phyloP scores from a whole-genome alignment of 495 filamentous ascomycete genomes.

The Penicillium soppii region DNA sequence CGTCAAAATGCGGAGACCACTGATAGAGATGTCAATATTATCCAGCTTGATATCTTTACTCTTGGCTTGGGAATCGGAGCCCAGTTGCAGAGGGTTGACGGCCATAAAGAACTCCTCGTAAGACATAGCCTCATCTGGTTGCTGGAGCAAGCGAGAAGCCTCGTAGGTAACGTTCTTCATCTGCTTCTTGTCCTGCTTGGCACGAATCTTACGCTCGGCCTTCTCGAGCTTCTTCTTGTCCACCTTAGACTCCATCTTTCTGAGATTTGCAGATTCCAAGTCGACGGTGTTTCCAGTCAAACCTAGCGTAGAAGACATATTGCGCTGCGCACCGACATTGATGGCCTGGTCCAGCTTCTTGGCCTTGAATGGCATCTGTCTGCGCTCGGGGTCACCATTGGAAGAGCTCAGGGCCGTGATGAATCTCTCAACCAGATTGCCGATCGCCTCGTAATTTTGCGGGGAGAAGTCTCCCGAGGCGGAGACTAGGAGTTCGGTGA shows the following conservation, averaged over 20 bases:
- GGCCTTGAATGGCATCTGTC: slow-evolving; percentile 69
- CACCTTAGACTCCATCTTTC: slow-evolving; percentile 96
- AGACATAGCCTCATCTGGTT: slow-evolving; percentile 79
- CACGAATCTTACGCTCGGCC: slow-evolving; percentile 94
- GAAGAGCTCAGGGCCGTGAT: slow-evolving; percentile 73
- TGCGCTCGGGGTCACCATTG: slow-evolving; percentile 71
- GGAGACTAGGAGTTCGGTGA: slow-evolving; percentile 84
- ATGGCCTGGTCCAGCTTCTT: slow-evolving; percentile 91
- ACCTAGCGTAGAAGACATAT: slow-evolving; percentile 92
- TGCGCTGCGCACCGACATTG: slow-evolving; percentile 89
- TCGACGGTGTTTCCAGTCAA: slow-evolving; percentile 83
- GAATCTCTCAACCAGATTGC: slow-evolving; percentile 85
- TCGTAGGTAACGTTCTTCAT: slow-evolving; percentile 99
- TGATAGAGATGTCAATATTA: slow-evolving; percentile 89
- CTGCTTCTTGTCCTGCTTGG: slow-evolving; percentile 96
- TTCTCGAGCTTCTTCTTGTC: slow-evolving; percentile 99
- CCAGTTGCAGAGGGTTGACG: slow-evolving; percentile 93
- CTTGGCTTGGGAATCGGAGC: slow-evolving; percentile 70
- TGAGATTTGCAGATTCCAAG: slow-evolving; percentile 83
- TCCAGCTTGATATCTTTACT: slow-evolving; percentile 99
- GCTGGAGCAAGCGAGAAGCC: slow-evolving; percentile 83
- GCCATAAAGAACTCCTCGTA: slow-evolving; percentile 99
- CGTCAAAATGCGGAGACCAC: slow-evolving; percentile 81
- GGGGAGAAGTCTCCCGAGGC: slow-evolving; percentile 77
- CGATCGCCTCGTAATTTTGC: slow-evolving; percentile 72